Conservation (phyloP, 768 basidiomycete genomes). For the Leccinum incarnatum region DNA sequence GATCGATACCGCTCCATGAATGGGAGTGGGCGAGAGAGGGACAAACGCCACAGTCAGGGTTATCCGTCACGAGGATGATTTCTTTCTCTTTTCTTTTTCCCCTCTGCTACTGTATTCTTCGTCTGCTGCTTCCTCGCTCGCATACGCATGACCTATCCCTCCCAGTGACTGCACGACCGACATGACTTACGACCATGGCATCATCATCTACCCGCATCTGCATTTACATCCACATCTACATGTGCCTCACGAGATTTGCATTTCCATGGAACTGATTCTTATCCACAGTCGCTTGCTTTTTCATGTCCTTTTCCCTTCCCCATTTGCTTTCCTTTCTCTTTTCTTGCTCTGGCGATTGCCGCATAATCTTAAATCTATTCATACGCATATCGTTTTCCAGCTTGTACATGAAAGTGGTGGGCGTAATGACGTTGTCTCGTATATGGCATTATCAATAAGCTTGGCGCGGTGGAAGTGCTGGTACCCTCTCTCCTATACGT, state of each 20-base stretch:
- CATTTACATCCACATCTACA: neutral
- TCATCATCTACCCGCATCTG: neutral
- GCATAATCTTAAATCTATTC: neutral
- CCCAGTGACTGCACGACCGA: neutral
- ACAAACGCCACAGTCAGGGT: slow-evolving; percentile 16
- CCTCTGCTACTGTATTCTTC: neutral
- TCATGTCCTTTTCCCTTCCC: neutral
- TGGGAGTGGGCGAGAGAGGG: slow-evolving; percentile 12
- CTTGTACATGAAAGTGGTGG: neutral
- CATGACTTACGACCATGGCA: neutral
- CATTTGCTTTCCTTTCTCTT: neutral
- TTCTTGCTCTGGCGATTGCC: neutral
- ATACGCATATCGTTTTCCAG: neutral
- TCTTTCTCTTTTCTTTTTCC: neutral
- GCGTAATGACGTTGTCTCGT: neutral
- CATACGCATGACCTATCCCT: neutral
- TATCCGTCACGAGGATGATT: slow-evolving; percentile 13
- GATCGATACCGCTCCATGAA: slow-evolving; percentile 14
- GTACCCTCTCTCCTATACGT: neutral
- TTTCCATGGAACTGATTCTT: neutral
- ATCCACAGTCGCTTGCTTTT: neutral
- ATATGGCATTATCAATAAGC: neutral
- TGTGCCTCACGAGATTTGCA: neutral
- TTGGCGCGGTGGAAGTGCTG: neutral
- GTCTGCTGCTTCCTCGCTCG: neutral